These are phyloP conservation scores for Inga laurina DNA, from an alignment of 306 rosid genomes.

Conservation along the genomic window DNA sequence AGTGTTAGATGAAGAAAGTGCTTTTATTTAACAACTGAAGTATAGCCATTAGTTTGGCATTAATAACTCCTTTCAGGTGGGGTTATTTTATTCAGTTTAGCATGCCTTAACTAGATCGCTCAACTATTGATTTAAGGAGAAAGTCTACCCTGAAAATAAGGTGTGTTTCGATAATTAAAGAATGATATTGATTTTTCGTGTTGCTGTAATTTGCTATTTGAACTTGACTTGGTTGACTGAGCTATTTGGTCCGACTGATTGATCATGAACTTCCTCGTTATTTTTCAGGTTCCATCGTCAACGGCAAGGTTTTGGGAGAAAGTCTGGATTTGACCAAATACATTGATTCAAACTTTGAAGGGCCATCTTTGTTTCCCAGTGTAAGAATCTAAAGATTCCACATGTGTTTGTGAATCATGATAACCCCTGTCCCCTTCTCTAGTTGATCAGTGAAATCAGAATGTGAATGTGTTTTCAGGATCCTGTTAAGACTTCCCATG, in stretches of 20 bases:
- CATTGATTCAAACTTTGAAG: slow-evolving; percentile 50
- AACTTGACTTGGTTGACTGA: not conserved
- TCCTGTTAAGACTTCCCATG: slow-evolving; percentile 49
- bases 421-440: not conserved
- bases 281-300: slow-evolving; percentile 43
- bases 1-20: slow-evolving; percentile 51
- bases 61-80: not conserved
- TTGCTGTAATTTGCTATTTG: not conserved
- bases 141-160: slow-evolving; percentile 68
- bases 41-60: slow-evolving; percentile 20
- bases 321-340: slow-evolving; percentile 77
- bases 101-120: not conserved
- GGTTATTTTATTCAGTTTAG: not conserved
- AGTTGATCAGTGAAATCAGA: not conserved
- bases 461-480: slow-evolving; percentile 40
- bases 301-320: slow-evolving; percentile 75
- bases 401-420: not conserved
- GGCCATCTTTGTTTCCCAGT: slow-evolving; percentile 55
- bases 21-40: slow-evolving; percentile 30
- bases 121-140: slow-evolving; percentile 33
- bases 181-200: not conserved
- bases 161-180: slow-evolving; percentile 16
- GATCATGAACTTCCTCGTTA: not conserved
- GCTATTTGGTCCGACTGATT: not conserved
- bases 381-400: slow-evolving; percentile 40